Base-by-base conservation (phyloP, 177 flowering plant species). In the Tripterygium wilfordii region DNA sequence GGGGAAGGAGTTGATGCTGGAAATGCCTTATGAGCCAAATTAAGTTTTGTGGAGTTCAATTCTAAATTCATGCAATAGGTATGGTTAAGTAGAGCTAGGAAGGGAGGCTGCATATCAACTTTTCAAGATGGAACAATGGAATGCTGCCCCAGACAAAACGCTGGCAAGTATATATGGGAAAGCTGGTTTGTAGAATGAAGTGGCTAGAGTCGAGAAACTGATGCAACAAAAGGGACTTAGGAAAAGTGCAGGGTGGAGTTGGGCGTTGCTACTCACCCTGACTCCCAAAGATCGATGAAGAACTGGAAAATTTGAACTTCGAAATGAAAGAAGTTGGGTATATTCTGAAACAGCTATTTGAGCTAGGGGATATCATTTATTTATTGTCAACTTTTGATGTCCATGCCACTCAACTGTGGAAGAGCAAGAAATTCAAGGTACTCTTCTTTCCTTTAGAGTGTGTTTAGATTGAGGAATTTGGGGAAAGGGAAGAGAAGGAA, bases 21-120 rank as follows among this genome's bases (percentile, higher is more conserved):
- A 55, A 47, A 76, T 72, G 68, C 78, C 75, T 7, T 60, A 39
- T 5, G 51, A 63, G 16, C 69, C 78, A 29, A 67, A 67, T 55
- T 50, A 47, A 26, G 64, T 69, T 10, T 67, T 69, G 49, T 69
- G 63, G 77, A 52, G 62, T 51, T 72, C 80, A 15, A 65, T 71
- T 41, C 55, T 66, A 48, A 64, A 72, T 54, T 69, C 69, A 19
- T 72, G 77, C 52, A 67, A 49, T 33, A 54, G 56, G 30, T 36
- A 62, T 53, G 65, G 69, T 19, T 71, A 69, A 40, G 42, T 62
- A 41, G 65, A 64, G 40, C 67, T 67, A 44, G 76, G 73, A 18
- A 60, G 17, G 46, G 63, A 69, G 51, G 73, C 69, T 36, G 81
- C 65, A 21, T 15, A 51, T 30, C 42, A 53, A 29, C 64, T 76